These are phyloP conservation scores for Cercospora sesami DNA, from an alignment of 2,329 filamentous ascomycete species.

Conservation along the genomic window DNA sequence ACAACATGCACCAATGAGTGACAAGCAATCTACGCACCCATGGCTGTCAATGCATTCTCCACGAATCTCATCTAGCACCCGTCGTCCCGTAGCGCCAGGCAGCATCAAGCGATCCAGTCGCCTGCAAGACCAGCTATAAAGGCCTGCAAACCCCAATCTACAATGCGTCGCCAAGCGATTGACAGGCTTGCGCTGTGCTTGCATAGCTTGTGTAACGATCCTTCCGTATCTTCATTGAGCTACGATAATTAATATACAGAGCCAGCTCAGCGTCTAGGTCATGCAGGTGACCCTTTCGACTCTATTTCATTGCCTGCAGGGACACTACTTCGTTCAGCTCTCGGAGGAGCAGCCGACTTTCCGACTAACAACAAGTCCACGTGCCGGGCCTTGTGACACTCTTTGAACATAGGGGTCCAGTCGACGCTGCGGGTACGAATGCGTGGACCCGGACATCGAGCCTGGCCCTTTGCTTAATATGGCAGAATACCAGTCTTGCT, in stretches of 20 bases:
- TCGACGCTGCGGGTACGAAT: background rate
- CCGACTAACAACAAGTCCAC: background rate
- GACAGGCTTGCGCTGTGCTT: background rate
- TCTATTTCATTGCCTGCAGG: background rate
- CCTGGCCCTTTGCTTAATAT: background rate
- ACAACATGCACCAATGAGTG: background rate
- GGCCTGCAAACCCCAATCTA: background rate
- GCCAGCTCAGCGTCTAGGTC: background rate
- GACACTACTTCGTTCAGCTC: background rate
- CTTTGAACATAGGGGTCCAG: background rate
- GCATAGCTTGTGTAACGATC: background rate
- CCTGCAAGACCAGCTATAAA: background rate
- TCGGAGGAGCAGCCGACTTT: background rate
- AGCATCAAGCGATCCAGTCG: background rate
- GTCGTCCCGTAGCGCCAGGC: background rate
- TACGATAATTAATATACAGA: background rate
- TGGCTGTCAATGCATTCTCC: background rate
- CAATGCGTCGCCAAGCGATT: background rate
- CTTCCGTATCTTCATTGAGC: background rate
- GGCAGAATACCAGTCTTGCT: background rate
- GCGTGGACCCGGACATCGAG: background rate
- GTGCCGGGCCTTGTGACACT: background rate
- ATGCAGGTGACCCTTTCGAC: background rate
- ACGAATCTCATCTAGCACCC: background rate
- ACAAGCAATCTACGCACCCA: background rate